phyloP scores from a whole-genome alignment of 352 stramenopile genomes.

The Pythium brachiatum region DNA sequence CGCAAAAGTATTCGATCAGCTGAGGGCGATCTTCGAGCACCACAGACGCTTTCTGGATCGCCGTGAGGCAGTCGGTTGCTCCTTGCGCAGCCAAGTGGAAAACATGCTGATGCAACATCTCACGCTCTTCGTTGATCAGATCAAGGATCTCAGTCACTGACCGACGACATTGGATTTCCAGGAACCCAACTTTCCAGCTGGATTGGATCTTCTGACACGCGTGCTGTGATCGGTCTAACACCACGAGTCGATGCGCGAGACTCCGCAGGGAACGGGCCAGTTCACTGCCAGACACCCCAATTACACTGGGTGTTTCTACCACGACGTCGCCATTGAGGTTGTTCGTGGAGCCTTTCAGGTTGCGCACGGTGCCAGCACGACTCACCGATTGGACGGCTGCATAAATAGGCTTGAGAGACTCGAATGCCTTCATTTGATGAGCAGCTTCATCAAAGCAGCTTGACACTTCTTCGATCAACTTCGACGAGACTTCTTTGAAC shows the following conservation, averaged over 20 bases:
- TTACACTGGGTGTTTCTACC: slow-evolving; percentile 29
- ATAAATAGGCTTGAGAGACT: slow-evolving; percentile 49
- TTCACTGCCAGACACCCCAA: slow-evolving; percentile 34
- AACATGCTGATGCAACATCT: slow-evolving; percentile 38
- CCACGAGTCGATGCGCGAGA: slow-evolving; percentile 30
- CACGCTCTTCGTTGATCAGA: slow-evolving; percentile 48
- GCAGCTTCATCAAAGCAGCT: slow-evolving; percentile 49
- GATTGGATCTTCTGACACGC: slow-evolving; percentile 61
- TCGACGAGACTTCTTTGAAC: slow-evolving; percentile 40
- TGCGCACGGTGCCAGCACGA: slow-evolving; percentile 21
- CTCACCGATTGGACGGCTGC: slow-evolving; percentile 41
- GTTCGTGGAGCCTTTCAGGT: slow-evolving; percentile 1
- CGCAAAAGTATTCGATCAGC: slow-evolving; percentile 66
- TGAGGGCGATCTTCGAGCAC: slow-evolving; percentile 68
- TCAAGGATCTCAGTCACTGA: slow-evolving; percentile 65
- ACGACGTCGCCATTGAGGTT: background rate
- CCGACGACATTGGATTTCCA: slow-evolving; percentile 67
- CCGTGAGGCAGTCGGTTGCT: slow-evolving; percentile 36
- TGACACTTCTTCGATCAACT: slow-evolving; percentile 32
- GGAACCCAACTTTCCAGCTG: slow-evolving; percentile 70
- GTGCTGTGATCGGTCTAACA: slow-evolving; percentile 55
- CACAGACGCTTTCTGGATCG: slow-evolving; percentile 43
- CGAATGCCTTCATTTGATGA: slow-evolving; percentile 57
- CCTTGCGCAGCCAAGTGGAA: slow-evolving; percentile 35
- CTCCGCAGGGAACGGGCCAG: slow-evolving; percentile 46